Conservation (phyloP, 2,329 filamentous ascomycete genomes). For the Penicillium corylophilum region DNA sequence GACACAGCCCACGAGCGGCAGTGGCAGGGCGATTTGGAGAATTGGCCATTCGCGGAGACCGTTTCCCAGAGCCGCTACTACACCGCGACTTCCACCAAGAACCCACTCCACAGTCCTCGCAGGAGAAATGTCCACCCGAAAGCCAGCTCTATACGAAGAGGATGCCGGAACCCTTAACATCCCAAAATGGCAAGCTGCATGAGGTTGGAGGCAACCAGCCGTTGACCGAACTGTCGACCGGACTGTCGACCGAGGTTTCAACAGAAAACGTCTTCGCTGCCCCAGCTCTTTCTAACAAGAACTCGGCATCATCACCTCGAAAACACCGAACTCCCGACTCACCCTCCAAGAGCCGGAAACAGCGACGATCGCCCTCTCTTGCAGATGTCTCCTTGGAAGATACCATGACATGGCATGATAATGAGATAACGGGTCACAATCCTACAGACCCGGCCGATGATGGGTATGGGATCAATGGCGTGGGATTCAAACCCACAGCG, state of each 20-base stretch:
- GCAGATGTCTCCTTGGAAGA: conserved; percentile 26
- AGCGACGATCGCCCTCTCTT: conserved; percentile 36
- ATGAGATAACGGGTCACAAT: conserved; percentile 62
- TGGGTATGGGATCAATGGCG: conserved; percentile 63
- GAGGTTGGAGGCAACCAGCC: conserved; percentile 5
- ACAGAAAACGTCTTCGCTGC: conserved; percentile 6
- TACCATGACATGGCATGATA: conserved; percentile 55
- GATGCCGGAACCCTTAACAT: conserved; percentile 22
- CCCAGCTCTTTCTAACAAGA: conserved; percentile 18
- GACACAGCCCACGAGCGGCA: conserved; percentile 39
- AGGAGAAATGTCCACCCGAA: conserved; percentile 14
- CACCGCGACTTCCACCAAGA: conserved; percentile 13
- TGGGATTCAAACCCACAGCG: conserved; percentile 62
- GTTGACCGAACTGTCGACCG: conserved; percentile 9
- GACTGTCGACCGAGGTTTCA: not conserved
- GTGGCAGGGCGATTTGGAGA: conserved; percentile 42
- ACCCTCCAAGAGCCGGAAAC: conserved; percentile 26
- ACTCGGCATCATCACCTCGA: conserved; percentile 19
- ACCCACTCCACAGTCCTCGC: conserved; percentile 6
- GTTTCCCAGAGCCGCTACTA: conserved; percentile 16
- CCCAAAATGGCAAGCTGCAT: conserved; percentile 5
- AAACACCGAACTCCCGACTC: conserved; percentile 23
- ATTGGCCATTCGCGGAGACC: conserved; percentile 40
- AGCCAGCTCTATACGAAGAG: conserved; percentile 6
- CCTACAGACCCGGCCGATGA: conserved; percentile 59